These are phyloP conservation scores for Vicia faba DNA, from an alignment of 306 rosid genomes.

Conservation along the genomic window DNA sequence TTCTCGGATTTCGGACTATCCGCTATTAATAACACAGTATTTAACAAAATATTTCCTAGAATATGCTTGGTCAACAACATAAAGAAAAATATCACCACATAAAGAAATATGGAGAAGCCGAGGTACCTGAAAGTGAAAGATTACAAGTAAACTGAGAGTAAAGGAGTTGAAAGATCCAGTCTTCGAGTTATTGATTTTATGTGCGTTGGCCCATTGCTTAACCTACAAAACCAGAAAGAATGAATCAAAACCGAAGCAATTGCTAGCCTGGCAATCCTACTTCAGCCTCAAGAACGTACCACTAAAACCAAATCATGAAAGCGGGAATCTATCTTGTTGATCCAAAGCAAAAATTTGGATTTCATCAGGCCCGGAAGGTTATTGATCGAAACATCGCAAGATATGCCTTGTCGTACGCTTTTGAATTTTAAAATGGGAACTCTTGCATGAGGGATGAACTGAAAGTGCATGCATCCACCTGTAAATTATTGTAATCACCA, in stretches of 20 bases:
- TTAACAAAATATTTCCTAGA: conserved; percentile 22
- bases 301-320: conserved; percentile 81
- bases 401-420: conserved; percentile 53
- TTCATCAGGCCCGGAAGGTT: conserved; percentile 80
- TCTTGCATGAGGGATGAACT: conserved; percentile 63
- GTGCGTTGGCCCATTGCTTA: conserved; percentile 96
- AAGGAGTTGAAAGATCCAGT: conserved; percentile 84
- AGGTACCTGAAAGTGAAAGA: conserved; percentile 91
- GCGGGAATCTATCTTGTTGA: conserved; percentile 70
- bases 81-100: conserved; percentile 3
- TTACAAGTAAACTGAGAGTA: conserved; percentile 80
- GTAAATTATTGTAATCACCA: conserved; percentile 40
- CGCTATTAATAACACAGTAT: too few species aligned
- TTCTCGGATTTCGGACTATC: too few species aligned
- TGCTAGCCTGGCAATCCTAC: conserved; percentile 26
- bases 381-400: conserved; percentile 92
- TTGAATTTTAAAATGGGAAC: conserved; percentile 79
- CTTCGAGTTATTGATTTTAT: conserved; percentile 72
- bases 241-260: conserved; percentile 41
- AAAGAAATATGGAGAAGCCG: conserved; percentile 35
- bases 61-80: background rate
- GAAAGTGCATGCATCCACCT: conserved; percentile 69
- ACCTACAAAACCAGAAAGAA: conserved; percentile 69
- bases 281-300: conserved; percentile 56
- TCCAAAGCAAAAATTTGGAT: conserved; percentile 74